Conservation (phyloP, 768 basidiomycete species). For the Russula virescens region DNA sequence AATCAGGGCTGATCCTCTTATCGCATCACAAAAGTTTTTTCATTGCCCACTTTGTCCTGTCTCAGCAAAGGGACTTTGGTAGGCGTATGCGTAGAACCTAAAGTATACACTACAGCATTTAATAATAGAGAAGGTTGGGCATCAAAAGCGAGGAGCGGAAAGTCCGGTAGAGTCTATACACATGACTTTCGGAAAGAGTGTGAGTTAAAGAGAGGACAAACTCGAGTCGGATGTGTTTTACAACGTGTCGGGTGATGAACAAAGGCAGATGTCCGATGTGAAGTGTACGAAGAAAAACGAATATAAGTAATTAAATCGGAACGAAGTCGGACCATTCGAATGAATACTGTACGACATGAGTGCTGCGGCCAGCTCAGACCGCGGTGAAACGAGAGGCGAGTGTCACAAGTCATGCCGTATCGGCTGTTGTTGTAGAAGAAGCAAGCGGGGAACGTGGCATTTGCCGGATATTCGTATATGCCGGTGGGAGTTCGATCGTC, state of each 20-base stretch:
- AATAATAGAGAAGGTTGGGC: background rate
- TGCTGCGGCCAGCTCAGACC: background rate
- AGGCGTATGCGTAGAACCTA: background rate
- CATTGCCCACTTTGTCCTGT: background rate
- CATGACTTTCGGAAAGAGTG: background rate
- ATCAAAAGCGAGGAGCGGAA: background rate
- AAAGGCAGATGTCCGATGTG: constrained; percentile 7
- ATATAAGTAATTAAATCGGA: background rate
- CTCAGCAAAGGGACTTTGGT: background rate
- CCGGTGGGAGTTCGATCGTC: constrained; percentile 79
- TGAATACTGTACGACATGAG: background rate
- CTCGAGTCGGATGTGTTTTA: constrained; percentile 4
- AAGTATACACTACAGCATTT: constrained; percentile 10
- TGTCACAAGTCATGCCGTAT: background rate
- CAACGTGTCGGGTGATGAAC: background rate
- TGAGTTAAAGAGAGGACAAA: background rate
- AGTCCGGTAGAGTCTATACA: background rate
- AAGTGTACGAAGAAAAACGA: background rate
- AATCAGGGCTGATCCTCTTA: background rate
- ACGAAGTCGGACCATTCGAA: background rate
- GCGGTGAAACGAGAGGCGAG: background rate
- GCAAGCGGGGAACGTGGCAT: background rate
- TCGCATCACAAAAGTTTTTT: background rate
- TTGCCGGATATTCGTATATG: constrained; percentile 58
- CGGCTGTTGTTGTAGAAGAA: background rate